phyloP scores from a whole-genome alignment of 1,284 basidiomycete species.

The Marasmius fiardii region DNA sequence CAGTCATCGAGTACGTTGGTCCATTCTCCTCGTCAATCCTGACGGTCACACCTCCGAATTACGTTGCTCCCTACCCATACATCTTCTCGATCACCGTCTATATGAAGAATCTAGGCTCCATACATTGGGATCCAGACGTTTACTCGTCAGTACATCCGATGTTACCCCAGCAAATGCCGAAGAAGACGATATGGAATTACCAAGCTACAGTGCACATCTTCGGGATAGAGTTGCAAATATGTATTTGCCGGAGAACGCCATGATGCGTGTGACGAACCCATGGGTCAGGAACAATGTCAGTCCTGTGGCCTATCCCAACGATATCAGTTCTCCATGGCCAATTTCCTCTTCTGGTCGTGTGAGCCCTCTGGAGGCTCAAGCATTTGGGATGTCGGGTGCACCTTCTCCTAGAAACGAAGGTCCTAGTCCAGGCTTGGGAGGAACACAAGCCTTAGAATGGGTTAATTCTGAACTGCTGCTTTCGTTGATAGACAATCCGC shows the following conservation, averaged over 20 bases:
- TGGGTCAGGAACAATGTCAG: conserved; percentile 45
- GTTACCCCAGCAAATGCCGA: conserved; percentile 46
- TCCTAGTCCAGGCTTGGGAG: conserved; percentile 26
- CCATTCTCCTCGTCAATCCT: conserved; percentile 74
- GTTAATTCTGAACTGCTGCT: conserved; percentile 79
- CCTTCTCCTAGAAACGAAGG: conserved; percentile 30
- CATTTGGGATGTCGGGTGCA: conserved; percentile 20
- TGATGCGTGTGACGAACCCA: conserved; percentile 65
- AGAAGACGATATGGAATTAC: conserved; percentile 71
- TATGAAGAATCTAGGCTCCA: conserved; percentile 72
- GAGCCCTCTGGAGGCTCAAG: conserved; percentile 33
- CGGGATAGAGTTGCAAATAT: conserved; percentile 86
- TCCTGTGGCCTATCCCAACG: conserved; percentile 23
- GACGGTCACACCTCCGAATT: conserved; percentile 90
- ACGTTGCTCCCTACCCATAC: conserved; percentile 85
- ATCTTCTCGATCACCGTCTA: conserved; percentile 72
- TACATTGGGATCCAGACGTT: conserved; percentile 37
- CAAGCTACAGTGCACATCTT: conserved; percentile 85
- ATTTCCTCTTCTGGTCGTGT: conserved; percentile 26
- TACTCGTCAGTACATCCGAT: background rate
- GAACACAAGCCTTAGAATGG: conserved; percentile 62
- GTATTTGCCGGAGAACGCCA: conserved; percentile 59
- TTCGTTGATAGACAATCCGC: conserved; percentile 43
- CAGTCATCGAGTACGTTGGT: conserved; percentile 74
- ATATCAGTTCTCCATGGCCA: conserved; percentile 18